Percentiles rank a stretch among this genome's conserved stretches.
Evolutionary conservation across 176 grass and related monocot genomes (phyloP).

Genomic region (Oryza nivara): DNA sequence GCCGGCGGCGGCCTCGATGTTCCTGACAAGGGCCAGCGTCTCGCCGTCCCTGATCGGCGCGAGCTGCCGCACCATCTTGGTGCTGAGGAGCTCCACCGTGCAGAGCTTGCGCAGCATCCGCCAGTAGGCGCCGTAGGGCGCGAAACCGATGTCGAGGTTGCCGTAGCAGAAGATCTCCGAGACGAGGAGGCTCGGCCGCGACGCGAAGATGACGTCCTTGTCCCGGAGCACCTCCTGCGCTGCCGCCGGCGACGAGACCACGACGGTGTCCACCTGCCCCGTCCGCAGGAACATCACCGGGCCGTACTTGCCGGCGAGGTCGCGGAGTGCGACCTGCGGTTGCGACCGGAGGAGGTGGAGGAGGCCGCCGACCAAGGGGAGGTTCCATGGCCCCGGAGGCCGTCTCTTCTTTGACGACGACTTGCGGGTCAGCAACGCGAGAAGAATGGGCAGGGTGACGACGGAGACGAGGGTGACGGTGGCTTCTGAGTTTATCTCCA

Average conservation of each 20-base stretch:
- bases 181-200: too few species aligned
- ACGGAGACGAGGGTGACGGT: not conserved
- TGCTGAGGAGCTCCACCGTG: conserved; percentile 40
- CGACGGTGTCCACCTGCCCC: conserved; percentile 39
- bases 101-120: conserved; percentile 42
- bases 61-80: conserved; percentile 34
- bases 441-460: not conserved
- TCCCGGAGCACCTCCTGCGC: conserved; percentile 44
- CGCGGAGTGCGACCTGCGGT: not conserved
- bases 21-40: too few species aligned
- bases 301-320: conserved; percentile 24
- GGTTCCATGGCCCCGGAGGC: conserved; percentile 37
- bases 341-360: conserved; percentile 31
- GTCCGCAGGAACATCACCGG: conserved; percentile 45
- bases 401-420: not conserved
- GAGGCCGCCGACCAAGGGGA: conserved; percentile 44
- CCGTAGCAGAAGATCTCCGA: conserved; percentile 16
- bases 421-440: not conserved
- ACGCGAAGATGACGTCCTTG: conserved; percentile 26
- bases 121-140: conserved; percentile 49
- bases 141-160: conserved; percentile 28
- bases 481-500: not conserved
- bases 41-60: not conserved
- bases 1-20: not conserved
- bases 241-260: conserved; percentile 35